Conservation (phyloP, 345 rosid species). For the rapeseed (Brassica napus) region DNA sequence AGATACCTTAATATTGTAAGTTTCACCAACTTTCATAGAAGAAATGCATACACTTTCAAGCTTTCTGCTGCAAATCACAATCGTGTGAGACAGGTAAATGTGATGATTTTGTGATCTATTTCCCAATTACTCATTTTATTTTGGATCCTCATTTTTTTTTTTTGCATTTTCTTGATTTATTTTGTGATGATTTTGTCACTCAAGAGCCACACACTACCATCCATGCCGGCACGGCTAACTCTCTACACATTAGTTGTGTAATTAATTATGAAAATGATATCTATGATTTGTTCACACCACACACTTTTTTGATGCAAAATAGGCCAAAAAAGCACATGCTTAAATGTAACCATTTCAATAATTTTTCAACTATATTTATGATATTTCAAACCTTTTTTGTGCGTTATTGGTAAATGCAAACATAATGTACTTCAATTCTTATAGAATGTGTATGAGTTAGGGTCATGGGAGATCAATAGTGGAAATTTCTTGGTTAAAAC, state of each 20-base stretch:
- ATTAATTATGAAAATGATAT: background rate
- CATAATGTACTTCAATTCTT: background rate
- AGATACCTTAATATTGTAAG: too few species aligned
- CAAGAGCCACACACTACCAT: background rate
- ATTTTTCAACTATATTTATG: background rate
- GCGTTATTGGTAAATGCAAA: background rate
- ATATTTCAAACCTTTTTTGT: background rate
- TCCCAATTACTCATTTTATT: background rate
- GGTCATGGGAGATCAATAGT: background rate
- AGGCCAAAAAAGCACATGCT: background rate
- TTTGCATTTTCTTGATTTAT: background rate
- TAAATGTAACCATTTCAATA: background rate
- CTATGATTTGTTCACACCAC: background rate
- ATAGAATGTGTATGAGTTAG: background rate
- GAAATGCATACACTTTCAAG: too few species aligned
- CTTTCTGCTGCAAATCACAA: too few species aligned
- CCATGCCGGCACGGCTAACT: background rate
- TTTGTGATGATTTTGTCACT: background rate
- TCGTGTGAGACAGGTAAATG: too few species aligned
- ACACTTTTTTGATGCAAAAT: background rate
- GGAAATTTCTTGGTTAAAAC: background rate
- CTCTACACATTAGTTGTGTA: background rate
- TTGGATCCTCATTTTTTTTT: background rate
- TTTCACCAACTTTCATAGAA: too few species aligned
- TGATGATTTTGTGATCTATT: background rate